Evolutionary conservation across 495 filamentous ascomycete species (phyloP), one percentile per base, ranked within the genome.

Genomic region (Penicillium manginii): DNA sequence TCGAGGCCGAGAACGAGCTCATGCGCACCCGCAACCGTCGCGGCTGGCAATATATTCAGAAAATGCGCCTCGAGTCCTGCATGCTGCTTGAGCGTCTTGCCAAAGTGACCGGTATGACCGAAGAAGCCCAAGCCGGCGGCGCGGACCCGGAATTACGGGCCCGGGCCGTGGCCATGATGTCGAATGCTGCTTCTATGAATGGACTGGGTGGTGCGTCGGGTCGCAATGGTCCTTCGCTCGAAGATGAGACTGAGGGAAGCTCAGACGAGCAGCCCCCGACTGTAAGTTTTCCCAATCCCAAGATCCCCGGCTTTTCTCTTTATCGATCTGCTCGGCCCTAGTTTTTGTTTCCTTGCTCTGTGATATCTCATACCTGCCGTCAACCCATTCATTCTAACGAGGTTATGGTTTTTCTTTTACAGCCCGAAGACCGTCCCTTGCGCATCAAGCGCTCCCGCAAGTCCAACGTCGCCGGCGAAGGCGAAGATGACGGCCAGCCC

Each of bases 361-460:
- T 8, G 26, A n/a, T n/a, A n/a, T n/a, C n/a, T n/a, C n/a, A n/a
- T n/a, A n/a, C n/a, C n/a, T n/a, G n/a, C n/a, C n/a, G n/a, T n/a
- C n/a, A n/a, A n/a, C n/a, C 26, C 26, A 1, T 29, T 29, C 26
- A 29, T 29, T 29, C 26, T 29, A 29, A 29, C 26, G 26, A 29
- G 26, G 9, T 0, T 8, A 29, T 29, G 6, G 6, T 10, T 12
- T 2, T 3, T 37, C 18, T 21, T 21, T 51, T 23, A 50, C n/a
- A 96, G 91, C 91, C 91, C 15, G 88, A 93, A 76, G 92, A 96
- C 72, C 93, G 94, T 61, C 93, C 93, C 15, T 81, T 96, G 50
- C 89, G 93, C 55, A 86, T 87, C 31, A 97, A 97, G 80, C 88
- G 92, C 47, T 87, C 88, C 32, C 89, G 79, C 33, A 83, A 83